These are phyloP conservation scores for Apiospora kogelbergensis DNA, from an alignment of 2,329 filamentous ascomycete genomes.

Conservation along the genomic window DNA sequence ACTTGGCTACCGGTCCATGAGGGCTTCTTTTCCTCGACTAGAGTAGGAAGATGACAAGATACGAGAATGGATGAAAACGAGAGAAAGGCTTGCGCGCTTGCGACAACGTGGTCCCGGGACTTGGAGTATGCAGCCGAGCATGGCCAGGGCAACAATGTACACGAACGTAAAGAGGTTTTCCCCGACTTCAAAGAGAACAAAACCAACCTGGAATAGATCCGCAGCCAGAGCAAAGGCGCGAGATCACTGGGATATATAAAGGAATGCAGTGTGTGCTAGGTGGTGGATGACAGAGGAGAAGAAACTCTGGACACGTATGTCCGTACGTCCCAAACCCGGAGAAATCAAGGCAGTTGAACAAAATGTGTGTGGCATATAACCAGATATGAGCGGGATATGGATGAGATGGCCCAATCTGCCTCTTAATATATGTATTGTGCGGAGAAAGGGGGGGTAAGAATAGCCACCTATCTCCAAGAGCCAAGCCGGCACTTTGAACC, in stretches of 20 bases:
- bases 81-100: not conserved
- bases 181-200: not conserved
- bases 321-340: not conserved
- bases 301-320: not conserved
- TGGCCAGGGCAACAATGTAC: too few species aligned
- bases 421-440: not conserved
- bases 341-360: not conserved
- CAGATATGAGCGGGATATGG: not conserved
- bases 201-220: not conserved
- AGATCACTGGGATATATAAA: not conserved
- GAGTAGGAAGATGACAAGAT: too few species aligned
- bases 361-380: not conserved
- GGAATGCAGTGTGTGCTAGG: too few species aligned
- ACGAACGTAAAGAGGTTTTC: too few species aligned
- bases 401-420: not conserved
- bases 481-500: not conserved
- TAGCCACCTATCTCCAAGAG: not conserved
- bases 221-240: not conserved
- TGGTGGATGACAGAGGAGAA: too few species aligned
- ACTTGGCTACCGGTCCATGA: not conserved
- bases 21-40: too few species aligned
- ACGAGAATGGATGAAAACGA: not conserved
- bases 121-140: not conserved
- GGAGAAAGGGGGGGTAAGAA: not conserved
- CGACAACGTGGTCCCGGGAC: not conserved